Conservation (phyloP, 176 grass and related monocot species). For the Aegilops speltoides region DNA sequence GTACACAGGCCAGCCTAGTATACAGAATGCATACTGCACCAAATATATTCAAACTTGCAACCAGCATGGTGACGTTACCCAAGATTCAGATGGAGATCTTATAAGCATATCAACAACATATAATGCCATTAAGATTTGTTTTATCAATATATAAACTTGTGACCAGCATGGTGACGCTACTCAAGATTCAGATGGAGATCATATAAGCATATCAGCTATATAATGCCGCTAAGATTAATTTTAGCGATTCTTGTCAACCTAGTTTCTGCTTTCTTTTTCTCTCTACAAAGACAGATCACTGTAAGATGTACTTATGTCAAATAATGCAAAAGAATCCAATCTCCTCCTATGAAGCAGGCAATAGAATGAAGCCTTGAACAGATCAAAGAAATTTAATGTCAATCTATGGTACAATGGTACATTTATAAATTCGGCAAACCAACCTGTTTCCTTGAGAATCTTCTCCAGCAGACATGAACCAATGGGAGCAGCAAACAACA, state of each 20-base stretch:
- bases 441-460: conserved; percentile 29
- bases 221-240: neutral
- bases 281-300: conserved; percentile 3
- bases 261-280: conserved; percentile 13
- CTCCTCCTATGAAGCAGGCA: neutral
- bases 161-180: neutral
- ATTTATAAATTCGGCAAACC: conserved; percentile 19
- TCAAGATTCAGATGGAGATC: conserved; percentile 21
- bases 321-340: conserved; percentile 26
- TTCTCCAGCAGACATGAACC: conserved; percentile 32
- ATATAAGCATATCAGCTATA: conserved; percentile 1
- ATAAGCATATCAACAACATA: conserved; percentile 3
- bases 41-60: neutral
- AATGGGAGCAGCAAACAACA: conserved; percentile 20
- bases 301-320: neutral
- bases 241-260: neutral
- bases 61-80: neutral
- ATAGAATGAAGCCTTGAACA: conserved; percentile 17
- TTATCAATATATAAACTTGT: neutral
- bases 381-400: conserved; percentile 19
- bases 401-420: neutral
- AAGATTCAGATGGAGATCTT: conserved; percentile 16
- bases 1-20: conserved; percentile 45
- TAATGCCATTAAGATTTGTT: neutral
- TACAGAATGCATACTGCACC: conserved; percentile 30